Percentiles rank a stretch among this genome's conserved stretches.
Conservation (phyloP, 2,329 filamentous ascomycete genomes). For the Clarireedia homoeocarpa region DNA sequence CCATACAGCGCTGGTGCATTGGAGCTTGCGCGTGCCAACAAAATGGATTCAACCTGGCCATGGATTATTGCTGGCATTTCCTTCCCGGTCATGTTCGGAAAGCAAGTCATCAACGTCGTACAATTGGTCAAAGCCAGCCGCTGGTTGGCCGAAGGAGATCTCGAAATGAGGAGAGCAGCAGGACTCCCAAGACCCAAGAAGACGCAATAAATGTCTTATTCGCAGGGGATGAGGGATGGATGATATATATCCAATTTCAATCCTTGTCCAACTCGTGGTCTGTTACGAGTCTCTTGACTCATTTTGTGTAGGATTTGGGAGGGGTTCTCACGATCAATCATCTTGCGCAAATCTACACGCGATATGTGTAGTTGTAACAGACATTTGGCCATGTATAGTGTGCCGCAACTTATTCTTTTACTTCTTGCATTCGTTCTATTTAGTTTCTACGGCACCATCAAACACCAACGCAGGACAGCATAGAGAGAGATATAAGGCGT, state of each 20-base stretch:
- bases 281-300: constrained; percentile 8
- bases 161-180: constrained; percentile 50
- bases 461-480: constrained; percentile 2
- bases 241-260: neutral
- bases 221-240: neutral
- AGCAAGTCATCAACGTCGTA: constrained; percentile 90
- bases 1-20: constrained; percentile 89
- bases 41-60: constrained; percentile 69
- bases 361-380: constrained; percentile 6
- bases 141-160: constrained; percentile 89
- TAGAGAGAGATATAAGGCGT: neutral
- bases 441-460: neutral
- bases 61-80: constrained; percentile 78
- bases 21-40: constrained; percentile 89
- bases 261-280: neutral
- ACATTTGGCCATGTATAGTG: constrained; percentile 7
- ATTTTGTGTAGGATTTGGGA: constrained; percentile 4
- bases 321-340: neutral
- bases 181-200: constrained; percentile 44
- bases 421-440: neutral
- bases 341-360: constrained; percentile 7
- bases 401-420: neutral
- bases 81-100: constrained; percentile 79
- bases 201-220: constrained; percentile 17
- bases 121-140: constrained; percentile 90